phyloP scores from a whole-genome alignment of 441 rosid genomes.

The Gossypium schwendimanii region DNA sequence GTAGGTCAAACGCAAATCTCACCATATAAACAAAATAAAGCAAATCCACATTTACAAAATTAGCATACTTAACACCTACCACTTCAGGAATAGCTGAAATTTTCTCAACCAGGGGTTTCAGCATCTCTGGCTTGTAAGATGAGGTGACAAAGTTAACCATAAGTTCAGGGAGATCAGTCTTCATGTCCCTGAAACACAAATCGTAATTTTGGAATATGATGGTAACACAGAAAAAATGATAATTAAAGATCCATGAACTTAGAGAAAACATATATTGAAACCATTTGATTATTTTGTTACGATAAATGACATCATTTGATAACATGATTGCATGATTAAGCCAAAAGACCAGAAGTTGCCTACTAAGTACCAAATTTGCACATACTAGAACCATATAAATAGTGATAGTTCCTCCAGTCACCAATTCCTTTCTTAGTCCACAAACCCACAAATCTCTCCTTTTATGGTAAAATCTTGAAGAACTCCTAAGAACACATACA shows the following conservation, averaged over 20 bases:
- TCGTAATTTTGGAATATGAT: conserved; percentile 3
- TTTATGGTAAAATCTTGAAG: not conserved
- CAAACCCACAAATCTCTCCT: not conserved
- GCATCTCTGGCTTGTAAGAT: conserved; percentile 70
- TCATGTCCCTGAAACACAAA: conserved; percentile 47
- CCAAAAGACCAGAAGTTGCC: not conserved
- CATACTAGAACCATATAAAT: not conserved
- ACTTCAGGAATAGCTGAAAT: conserved; percentile 72
- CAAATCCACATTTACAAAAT: not conserved
- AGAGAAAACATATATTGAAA: not conserved
- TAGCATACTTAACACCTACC: conserved; percentile 38
- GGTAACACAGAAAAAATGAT: not conserved
- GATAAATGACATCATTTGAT: not conserved
- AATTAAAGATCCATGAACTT: not conserved
- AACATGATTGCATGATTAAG: not conserved
- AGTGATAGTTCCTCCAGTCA: not conserved
- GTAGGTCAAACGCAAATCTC: not conserved
- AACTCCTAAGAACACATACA: not conserved
- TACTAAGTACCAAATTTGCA: not conserved
- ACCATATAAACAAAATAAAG: not conserved
- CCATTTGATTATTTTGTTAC: not conserved
- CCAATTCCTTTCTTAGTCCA: not conserved
- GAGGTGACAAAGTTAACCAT: conserved; percentile 97
- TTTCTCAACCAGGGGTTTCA: conserved; percentile 70
- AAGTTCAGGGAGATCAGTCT: conserved; percentile 59